Evolutionary conservation across 768 basidiomycete species (phyloP), one percentile per base, ranked within the genome.

Genomic region (Mycena sanguinolenta): DNA sequence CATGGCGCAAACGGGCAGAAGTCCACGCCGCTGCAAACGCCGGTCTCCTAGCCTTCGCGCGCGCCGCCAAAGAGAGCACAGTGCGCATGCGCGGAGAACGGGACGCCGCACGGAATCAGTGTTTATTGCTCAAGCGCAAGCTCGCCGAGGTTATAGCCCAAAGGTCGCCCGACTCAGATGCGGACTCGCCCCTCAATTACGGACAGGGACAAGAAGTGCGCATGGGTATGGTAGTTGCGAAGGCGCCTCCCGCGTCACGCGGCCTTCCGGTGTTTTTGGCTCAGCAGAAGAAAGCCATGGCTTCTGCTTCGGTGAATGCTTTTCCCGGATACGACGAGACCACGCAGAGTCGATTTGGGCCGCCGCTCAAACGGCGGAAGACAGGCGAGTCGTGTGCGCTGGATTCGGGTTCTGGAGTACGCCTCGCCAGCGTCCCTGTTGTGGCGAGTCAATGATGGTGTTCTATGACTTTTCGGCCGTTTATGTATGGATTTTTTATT

Each of bases 1-100:
- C 69, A 0, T 71, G 69, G 69, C 69, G 69, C 49, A 58, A 42
- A 14, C 69, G 69, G 50, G 69, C 69, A 10, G 64, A 71, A 19
- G 64, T 71, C 2, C 69, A 71, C 44, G 69, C 69, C 49, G 69
- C 69, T 17, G 69, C 69, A 2, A 71, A 71, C 58, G 42, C 64
- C 3, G 64, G 53, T 1, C 53, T 71, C 13, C 69, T 71, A 19
- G 58, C 49, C 4, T 66, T 65, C 53, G 69, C 69, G 1, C 64
- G 69, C 23, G 32, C 39, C 3, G 52, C 69, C 1, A 59, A 60
- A 13, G 61, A 52, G 32, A 27, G 38, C 17, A 63, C 69, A 34
- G 17, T 62, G 23, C 63, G 64, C 23, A 60, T 71, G 69, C 69
- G 63, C 36, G 34, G 32, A 10, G 69, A 71, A 46, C 69, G 69